Evolutionary conservation across 176 grass and related monocot genomes (phyloP).

Genomic region (Poa pratensis): DNA sequence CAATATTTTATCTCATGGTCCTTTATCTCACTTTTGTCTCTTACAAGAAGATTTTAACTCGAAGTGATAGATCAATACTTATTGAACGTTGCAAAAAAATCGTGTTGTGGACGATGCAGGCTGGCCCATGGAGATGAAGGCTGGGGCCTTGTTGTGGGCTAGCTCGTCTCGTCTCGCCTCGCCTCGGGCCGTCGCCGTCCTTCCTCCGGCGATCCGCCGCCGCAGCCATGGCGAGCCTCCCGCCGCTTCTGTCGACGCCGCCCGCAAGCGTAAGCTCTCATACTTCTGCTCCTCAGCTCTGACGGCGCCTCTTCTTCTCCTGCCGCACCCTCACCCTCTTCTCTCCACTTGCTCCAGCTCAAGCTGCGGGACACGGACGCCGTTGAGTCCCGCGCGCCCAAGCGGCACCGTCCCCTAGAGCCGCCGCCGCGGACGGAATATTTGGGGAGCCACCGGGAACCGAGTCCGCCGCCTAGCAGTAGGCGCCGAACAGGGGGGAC

Average conservation of each 20-base stretch:
- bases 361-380: not conserved
- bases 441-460: not conserved
- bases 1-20: too few relatives aligned
- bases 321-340: not conserved
- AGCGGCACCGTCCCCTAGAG: not conserved
- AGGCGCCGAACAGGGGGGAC: not conserved
- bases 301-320: not conserved
- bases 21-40: too few relatives aligned
- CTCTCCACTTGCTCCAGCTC: constrained; percentile 19
- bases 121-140: not conserved
- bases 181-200: not conserved
- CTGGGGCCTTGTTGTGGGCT: not conserved
- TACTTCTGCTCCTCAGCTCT: not conserved
- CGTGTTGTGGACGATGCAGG: too few relatives aligned
- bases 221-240: not conserved
- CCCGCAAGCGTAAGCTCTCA: constrained; percentile 11
- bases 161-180: not conserved
- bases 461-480: not conserved
- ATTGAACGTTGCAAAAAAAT: too few relatives aligned
- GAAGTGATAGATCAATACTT: too few relatives aligned
- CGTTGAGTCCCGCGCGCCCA: not conserved
- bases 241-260: constrained; percentile 4
- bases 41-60: too few relatives aligned
- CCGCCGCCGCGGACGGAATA: not conserved
- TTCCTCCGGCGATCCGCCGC: not conserved